phyloP scores from a whole-genome alignment of 2,329 filamentous ascomycete species.

The Pseudopyrenochaeta lycopersici region DNA sequence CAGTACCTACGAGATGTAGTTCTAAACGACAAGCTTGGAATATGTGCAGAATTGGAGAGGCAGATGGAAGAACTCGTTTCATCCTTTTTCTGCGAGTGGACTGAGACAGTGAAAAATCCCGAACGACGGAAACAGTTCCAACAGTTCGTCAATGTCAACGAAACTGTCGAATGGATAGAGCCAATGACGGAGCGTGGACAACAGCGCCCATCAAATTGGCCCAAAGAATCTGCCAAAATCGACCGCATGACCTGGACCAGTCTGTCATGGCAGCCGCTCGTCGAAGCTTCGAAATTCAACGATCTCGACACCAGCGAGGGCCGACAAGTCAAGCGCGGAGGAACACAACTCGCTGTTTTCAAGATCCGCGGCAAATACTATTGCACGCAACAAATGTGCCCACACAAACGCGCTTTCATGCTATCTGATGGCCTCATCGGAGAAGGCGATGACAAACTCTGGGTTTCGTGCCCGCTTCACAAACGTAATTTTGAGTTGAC shows the following conservation, averaged over 20 bases:
- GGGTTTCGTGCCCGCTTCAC: slow-evolving; percentile 87
- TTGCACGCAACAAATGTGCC: slow-evolving; percentile 93
- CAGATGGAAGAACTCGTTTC: slow-evolving; percentile 89
- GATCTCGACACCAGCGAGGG: slow-evolving; percentile 76
- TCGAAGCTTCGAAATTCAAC: slow-evolving; percentile 74
- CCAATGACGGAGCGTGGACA: slow-evolving; percentile 77
- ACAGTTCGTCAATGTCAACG: slow-evolving; percentile 74
- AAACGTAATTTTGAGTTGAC: slow-evolving; percentile 87
- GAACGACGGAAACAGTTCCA: slow-evolving; percentile 74
- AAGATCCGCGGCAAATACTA: slow-evolving; percentile 83
- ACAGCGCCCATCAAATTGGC: slow-evolving; percentile 78
- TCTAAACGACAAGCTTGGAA: slow-evolving; percentile 84
- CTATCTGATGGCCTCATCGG: slow-evolving; percentile 86
- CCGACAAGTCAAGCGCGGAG: slow-evolving; percentile 82
- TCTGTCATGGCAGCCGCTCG: slow-evolving; percentile 82
- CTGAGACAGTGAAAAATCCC: slow-evolving; percentile 77
- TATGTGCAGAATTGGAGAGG: slow-evolving; percentile 81
- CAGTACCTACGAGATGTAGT: slow-evolving; percentile 84
- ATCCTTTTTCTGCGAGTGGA: slow-evolving; percentile 92
- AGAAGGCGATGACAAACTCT: slow-evolving; percentile 73
- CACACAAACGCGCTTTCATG: slow-evolving; percentile 88
- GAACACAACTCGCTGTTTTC: slow-evolving; percentile 89
- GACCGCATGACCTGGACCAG: slow-evolving; percentile 80
- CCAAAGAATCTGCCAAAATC: slow-evolving; percentile 70
- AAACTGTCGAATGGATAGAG: slow-evolving; percentile 66